phyloP scores from a whole-genome alignment of 495 filamentous ascomycete species.

The Xylaria bambusicola region DNA sequence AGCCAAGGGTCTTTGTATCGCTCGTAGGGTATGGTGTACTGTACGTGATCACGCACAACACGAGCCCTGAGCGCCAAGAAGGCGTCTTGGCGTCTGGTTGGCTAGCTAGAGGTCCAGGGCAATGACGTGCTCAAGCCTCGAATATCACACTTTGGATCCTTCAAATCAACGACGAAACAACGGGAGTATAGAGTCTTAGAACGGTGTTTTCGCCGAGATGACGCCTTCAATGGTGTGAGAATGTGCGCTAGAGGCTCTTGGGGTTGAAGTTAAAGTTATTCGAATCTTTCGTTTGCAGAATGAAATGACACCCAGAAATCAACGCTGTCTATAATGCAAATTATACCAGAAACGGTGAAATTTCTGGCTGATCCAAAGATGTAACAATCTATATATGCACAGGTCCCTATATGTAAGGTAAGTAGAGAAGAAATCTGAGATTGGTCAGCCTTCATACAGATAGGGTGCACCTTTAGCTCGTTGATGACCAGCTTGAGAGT shows the following conservation, averaged over 20 bases:
- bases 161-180: neutral
- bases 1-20: slow-evolving; percentile 9
- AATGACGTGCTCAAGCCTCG: slow-evolving; percentile 10
- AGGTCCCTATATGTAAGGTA: no score
- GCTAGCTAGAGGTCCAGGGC: neutral
- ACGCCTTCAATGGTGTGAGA: no score
- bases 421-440: no score
- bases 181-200: neutral
- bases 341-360: no score
- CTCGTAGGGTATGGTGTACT: neutral
- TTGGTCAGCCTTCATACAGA: no score
- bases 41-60: slow-evolving; percentile 1
- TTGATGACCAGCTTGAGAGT: no score
- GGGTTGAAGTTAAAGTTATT: neutral
- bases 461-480: no score
- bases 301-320: neutral
- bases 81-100: slow-evolving; percentile 13
- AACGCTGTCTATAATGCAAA: neutral
- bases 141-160: slow-evolving; percentile 4
- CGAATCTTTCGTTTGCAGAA: neutral
- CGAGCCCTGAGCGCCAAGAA: slow-evolving; percentile 12
- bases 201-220: neutral
- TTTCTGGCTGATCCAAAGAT: no score
- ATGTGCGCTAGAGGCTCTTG: neutral
- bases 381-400: neutral